Evolutionary conservation across 768 basidiomycete species (phyloP).

Genomic region (Lactifluus subvellereus): DNA sequence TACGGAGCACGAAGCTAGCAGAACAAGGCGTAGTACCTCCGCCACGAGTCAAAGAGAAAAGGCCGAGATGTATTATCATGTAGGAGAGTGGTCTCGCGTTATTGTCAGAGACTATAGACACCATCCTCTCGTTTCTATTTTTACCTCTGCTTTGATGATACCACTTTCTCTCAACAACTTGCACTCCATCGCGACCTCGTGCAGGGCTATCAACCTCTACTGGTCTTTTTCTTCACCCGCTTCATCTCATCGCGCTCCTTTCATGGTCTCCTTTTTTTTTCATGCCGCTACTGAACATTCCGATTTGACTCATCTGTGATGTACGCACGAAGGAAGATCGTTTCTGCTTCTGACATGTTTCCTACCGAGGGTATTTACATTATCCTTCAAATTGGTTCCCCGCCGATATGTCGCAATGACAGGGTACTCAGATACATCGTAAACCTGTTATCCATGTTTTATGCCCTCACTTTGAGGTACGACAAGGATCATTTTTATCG

Average conservation of each 20-base stretch:
- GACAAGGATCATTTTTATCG: conserved; percentile 23
- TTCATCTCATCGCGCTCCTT: conserved; percentile 24
- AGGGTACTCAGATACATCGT: conserved; percentile 17
- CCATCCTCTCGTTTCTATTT: conserved; percentile 40
- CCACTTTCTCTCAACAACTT: conserved; percentile 41
- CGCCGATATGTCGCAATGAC: conserved; percentile 5
- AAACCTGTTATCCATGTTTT: conserved; percentile 3
- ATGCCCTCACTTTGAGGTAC: conserved; percentile 9
- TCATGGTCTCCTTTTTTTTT: conserved; percentile 22
- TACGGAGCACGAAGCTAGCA: conserved; percentile 60
- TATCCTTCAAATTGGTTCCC: conserved; percentile 11
- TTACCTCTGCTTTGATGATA: conserved; percentile 78
- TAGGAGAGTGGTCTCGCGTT: conserved; percentile 42
- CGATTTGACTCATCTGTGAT: conserved; percentile 25
- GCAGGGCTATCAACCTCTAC: conserved; percentile 13
- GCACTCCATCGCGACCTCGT: conserved; percentile 28
- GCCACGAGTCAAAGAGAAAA: conserved; percentile 34
- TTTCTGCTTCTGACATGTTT: conserved; percentile 22
- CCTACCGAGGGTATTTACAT: conserved; percentile 11
- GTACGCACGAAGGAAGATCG: conserved; percentile 27
- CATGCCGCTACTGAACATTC: conserved; percentile 26
- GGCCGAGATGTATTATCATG: conserved; percentile 68
- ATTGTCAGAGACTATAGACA: conserved; percentile 64
- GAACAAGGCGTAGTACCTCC: conserved; percentile 39
- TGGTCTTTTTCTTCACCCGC: conserved; percentile 8